These are phyloP conservation scores for Tuber indicum DNA, from an alignment of 495 filamentous ascomycete genomes.

Conservation along the genomic window DNA sequence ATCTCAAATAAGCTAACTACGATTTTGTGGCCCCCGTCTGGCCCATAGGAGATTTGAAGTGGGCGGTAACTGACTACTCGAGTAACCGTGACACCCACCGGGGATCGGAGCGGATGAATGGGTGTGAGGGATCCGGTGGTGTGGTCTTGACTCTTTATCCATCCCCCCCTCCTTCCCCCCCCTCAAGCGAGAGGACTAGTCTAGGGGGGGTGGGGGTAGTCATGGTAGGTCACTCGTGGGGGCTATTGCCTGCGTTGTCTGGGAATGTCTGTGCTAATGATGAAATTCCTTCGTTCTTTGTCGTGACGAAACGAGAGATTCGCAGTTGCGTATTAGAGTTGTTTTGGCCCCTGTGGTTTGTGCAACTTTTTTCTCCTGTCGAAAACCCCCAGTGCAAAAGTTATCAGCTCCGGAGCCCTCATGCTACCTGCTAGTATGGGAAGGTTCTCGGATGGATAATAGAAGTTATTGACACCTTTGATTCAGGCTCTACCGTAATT, in stretches of 20 bases:
- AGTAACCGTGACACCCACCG: not conserved
- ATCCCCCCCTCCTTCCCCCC: no score
- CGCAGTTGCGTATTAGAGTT: not conserved
- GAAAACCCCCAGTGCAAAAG: no score
- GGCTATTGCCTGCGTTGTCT: not conserved
- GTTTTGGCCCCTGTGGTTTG: no score
- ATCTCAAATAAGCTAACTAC: not conserved
- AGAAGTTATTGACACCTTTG: no score
- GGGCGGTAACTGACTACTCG: not conserved
- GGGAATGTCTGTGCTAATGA: not conserved
- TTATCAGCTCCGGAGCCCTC: no score
- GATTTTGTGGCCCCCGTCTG: not conserved
- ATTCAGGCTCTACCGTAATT: no score
- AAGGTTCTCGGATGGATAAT: no score
- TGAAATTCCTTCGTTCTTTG: not conserved
- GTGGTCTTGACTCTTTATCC: not conserved
- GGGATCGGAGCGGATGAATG: not conserved
- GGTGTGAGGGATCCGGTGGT: not conserved
- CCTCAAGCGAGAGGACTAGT: not conserved
- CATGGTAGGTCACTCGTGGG: not conserved
- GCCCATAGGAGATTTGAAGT: not conserved
- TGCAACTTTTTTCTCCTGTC: no score
- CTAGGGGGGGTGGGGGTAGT: not conserved
- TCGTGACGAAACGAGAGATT: not conserved
- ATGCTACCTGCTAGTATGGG: no score